These are phyloP conservation scores for Schizosaccharomyces versatilis DNA, from an alignment of 1,139 yeast genomes.

Conservation along the genomic window DNA sequence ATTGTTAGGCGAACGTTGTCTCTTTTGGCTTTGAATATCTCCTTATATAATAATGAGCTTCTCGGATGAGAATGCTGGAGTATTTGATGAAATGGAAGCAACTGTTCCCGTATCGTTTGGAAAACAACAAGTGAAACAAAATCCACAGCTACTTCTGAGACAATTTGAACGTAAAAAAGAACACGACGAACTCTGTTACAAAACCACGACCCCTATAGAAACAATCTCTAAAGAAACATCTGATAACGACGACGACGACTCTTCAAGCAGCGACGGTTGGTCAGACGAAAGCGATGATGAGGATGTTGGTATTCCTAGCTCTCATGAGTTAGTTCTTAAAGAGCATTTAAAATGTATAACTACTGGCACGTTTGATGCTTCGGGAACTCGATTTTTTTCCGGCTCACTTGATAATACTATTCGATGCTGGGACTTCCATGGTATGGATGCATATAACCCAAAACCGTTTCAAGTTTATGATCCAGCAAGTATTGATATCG, in stretches of 20 bases:
- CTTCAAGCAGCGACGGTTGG: not conserved
- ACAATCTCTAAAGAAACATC: not conserved
- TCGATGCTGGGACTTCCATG: slow-evolving; percentile 20
- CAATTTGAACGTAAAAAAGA: slow-evolving; percentile 4
- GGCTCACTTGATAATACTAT: slow-evolving; percentile 18
- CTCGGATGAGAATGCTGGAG: no score
- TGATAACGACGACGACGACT: not conserved
- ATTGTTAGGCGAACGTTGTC: no score
- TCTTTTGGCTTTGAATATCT: no score
- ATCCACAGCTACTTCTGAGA: slow-evolving; percentile 5
- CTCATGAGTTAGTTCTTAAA: slow-evolving; percentile 18
- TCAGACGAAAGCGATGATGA: slow-evolving; percentile 13
- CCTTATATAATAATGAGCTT: no score
- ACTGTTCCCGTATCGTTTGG: slow-evolving; percentile 12
- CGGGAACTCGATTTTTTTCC: slow-evolving; percentile 18
- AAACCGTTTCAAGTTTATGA: slow-evolving; percentile 17
- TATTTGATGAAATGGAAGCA: not conserved
- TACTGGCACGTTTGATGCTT: slow-evolving; percentile 17
- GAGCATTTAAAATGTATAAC: slow-evolving; percentile 17
- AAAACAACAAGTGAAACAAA: slow-evolving; percentile 7
- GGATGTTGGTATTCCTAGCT: slow-evolving; percentile 17
- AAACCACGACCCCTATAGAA: not conserved
- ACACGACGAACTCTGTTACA: not conserved
- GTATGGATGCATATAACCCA: slow-evolving; percentile 17
- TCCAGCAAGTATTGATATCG: slow-evolving; percentile 17